phyloP scores from a whole-genome alignment of 192 early-diverging fungal genomes.

The Entomortierella lignicola region DNA sequence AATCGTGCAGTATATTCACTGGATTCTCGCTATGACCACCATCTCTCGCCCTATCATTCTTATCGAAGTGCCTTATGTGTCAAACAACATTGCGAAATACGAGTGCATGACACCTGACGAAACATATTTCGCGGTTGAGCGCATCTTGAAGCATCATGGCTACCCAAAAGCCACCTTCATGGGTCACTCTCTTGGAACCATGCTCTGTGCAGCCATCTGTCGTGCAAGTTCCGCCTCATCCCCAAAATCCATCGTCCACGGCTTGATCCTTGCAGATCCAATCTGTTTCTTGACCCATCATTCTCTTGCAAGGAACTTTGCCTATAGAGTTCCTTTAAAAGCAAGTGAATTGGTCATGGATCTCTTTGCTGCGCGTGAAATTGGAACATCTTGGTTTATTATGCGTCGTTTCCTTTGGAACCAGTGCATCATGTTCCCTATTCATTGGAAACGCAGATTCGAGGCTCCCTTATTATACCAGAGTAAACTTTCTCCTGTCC shows the following conservation, averaged over 20 bases:
- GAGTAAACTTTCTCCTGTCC: conserved; percentile 32
- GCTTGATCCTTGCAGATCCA: conserved; percentile 72
- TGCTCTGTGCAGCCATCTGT: conserved; percentile 67
- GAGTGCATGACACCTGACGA: conserved; percentile 66
- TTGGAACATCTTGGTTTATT: conserved; percentile 52
- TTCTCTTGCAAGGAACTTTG: conserved; percentile 72
- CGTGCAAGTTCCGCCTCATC: conserved; percentile 55
- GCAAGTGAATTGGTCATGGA: conserved; percentile 48
- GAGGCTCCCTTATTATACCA: conserved; percentile 3
- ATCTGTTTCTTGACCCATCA: conserved; percentile 74
- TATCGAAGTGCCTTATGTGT: conserved; percentile 72
- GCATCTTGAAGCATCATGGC: conserved; percentile 64
- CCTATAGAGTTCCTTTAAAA: conserved; percentile 54
- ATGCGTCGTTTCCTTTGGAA: conserved; percentile 52
- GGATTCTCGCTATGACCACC: conserved; percentile 57
- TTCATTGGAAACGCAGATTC: conserved; percentile 20
- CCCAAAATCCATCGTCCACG: conserved; percentile 58
- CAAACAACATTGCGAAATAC: conserved; percentile 68
- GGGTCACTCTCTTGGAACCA: conserved; percentile 75
- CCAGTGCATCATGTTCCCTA: conserved; percentile 47
- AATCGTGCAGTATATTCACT: conserved; percentile 62
- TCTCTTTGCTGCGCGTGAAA: conserved; percentile 45
- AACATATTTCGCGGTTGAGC: conserved; percentile 63
- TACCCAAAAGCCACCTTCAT: conserved; percentile 70
- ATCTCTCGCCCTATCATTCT: conserved; percentile 61